Evolutionary conservation across 2,329 filamentous ascomycete genomes (phyloP), one percentile per base, ranked within the genome.

Genomic region (Ophiocordyceps robertsii): DNA sequence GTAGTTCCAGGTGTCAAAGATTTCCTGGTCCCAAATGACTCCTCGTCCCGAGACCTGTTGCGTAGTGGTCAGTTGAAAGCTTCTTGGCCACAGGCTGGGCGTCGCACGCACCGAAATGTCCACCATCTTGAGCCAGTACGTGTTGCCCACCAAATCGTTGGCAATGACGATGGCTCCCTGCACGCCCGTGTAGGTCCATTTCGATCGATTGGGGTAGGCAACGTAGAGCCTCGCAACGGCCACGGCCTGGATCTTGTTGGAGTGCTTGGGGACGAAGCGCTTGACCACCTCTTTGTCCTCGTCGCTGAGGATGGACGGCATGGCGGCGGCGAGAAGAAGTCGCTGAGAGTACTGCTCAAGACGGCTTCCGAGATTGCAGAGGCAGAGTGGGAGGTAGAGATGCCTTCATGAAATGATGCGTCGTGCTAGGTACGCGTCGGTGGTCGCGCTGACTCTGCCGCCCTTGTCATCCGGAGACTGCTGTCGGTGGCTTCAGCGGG

Each of bases 221-320:
- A 96, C 78, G 65, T 95, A 96, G 53, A 98, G 80, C 58, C 84
- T 82, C 47, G 88, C 90, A 52, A 96, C 89, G 46, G 86, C 92
- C 51, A 94, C 90, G 47, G 89, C 88, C 51, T 93, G 85, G 64
- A 98, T 96, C 72, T 96, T 96, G 78, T 96, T 98, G 56, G 81
- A 80, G 49, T 87, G 78, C 64, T 94, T 95, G 47, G 92, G 90
- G 43, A 98, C 86, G 53, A 82, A 84, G 60, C 92, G 82, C 70
- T 93, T 94, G 65, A 98, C 89, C 47, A 81, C 94, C 67, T 93
- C 85, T 73, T 94, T 95, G 69, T 98, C 92, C 56, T 89, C 83
- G 57, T 95, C 90, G 60, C 73, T 85, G 44, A 98, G 77, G 51
- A 94, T 73, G 36, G 74, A 76, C 55, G 74, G 73, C 74, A 77